Evolutionary conservation across 1,284 basidiomycete species (phyloP).

Genomic region (Ganoderma lucidum): DNA sequence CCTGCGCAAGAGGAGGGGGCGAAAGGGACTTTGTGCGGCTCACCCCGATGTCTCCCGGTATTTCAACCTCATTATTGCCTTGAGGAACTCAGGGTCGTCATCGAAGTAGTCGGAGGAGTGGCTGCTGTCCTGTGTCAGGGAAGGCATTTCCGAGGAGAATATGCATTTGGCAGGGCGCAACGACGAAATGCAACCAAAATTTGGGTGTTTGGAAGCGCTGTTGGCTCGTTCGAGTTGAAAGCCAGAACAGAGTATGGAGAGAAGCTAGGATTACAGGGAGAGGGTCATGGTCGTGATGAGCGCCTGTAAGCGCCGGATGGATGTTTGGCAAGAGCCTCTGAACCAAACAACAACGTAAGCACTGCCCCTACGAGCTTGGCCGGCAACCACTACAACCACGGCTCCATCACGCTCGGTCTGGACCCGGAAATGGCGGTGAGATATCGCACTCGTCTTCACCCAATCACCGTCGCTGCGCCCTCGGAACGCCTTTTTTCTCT

Average conservation of each 20-base stretch:
- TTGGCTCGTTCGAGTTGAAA: not conserved
- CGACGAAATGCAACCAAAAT: too few relatives aligned
- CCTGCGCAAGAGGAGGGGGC: constrained; percentile 21
- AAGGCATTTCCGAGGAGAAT: constrained; percentile 11
- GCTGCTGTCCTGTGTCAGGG: constrained; percentile 26
- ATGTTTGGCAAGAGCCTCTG: constrained; percentile 34
- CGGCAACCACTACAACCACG: constrained; percentile 16
- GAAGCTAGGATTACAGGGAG: not conserved
- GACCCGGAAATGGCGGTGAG: constrained; percentile 1
- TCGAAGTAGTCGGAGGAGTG: constrained; percentile 65
- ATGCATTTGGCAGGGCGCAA: not conserved
- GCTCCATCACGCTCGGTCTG: constrained; percentile 27
- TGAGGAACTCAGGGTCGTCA: constrained; percentile 63
- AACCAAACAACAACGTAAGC: constrained; percentile 26
- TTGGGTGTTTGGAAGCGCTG: too few relatives aligned
- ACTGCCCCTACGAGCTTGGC: not conserved
- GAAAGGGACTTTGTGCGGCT: constrained; percentile 4
- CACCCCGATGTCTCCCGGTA: constrained; percentile 54
- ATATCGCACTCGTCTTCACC: not conserved
- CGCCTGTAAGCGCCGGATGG: constrained; percentile 8
- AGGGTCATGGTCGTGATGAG: not conserved
- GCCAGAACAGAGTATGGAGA: not conserved
- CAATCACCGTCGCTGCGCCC: not conserved
- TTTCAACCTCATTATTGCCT: constrained; percentile 54
- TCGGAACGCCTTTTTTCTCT: too few relatives aligned